phyloP scores from a whole-genome alignment of 2,329 filamentous ascomycete genomes.

The Phaeosphaeria sp. region DNA sequence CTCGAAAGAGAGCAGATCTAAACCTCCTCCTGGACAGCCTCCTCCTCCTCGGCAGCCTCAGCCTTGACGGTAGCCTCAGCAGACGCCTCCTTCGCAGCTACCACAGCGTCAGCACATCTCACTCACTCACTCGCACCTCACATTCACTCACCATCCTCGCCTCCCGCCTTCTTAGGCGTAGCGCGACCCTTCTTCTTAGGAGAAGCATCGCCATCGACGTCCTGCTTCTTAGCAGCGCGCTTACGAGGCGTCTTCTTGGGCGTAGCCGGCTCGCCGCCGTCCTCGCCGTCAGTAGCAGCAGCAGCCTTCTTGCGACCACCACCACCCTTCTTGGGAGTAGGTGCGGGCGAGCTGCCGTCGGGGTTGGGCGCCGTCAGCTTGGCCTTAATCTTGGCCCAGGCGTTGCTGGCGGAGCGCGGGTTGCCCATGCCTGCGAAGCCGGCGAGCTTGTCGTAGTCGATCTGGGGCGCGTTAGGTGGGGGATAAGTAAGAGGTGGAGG shows the following conservation, averaged over 20 bases:
- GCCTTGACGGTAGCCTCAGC: conserved; percentile 9
- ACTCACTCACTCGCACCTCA: neutral
- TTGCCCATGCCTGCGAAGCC: conserved; percentile 45
- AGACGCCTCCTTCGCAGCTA: conserved; percentile 19
- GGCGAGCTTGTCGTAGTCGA: conserved; percentile 48
- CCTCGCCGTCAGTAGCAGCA: conserved; percentile 17
- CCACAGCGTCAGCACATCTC: conserved; percentile 11
- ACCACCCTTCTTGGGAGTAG: conserved; percentile 31
- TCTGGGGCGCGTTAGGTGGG: no score
- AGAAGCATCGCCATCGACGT: conserved; percentile 32
- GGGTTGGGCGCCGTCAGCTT: conserved; percentile 32
- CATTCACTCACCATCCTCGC: conserved; percentile 23
- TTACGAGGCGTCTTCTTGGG: conserved; percentile 41
- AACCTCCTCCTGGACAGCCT: conserved; percentile 15
- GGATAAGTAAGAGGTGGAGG: neutral
- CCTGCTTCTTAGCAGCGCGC: conserved; percentile 42
- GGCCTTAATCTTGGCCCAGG: conserved; percentile 44
- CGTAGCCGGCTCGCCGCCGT: conserved; percentile 17
- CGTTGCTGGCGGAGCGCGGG: conserved; percentile 46
- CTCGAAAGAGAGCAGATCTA: conserved; percentile 10
- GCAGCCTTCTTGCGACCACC: conserved; percentile 25
- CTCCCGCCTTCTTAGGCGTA: conserved; percentile 27
- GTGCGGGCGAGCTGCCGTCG: conserved; percentile 12
- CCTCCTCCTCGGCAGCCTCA: conserved; percentile 3
- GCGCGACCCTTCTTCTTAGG: conserved; percentile 43